Evolutionary conservation across 768 basidiomycete species (phyloP).

Genomic region (Tulasnella sp.): DNA sequence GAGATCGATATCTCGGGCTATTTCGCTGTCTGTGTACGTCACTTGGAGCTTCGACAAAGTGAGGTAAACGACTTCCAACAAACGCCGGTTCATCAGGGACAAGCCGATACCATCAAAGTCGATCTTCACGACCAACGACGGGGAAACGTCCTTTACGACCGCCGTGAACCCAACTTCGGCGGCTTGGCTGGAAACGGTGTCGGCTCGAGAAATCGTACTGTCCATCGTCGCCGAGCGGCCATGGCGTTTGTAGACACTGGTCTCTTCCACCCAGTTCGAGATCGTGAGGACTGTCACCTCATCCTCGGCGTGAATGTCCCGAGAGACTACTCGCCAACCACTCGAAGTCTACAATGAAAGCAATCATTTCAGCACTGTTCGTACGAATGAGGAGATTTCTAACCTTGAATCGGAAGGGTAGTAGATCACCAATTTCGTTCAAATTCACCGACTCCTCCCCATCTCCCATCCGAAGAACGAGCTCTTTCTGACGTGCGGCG

Average conservation of each 20-base stretch:
- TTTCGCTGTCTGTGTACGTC: slow-evolving; percentile 74
- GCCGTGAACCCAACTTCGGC: slow-evolving; percentile 72
- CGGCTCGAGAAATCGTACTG: slow-evolving; percentile 53
- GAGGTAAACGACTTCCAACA: slow-evolving; percentile 87
- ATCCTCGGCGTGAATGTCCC: slow-evolving; percentile 89
- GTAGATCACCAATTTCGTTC: slow-evolving; percentile 89
- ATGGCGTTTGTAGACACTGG: slow-evolving; percentile 82
- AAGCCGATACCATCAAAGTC: slow-evolving; percentile 88
- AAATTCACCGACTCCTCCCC: slow-evolving; percentile 72
- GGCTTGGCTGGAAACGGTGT: slow-evolving; percentile 61
- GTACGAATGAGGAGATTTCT: background rate
- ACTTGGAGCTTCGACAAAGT: slow-evolving; percentile 74
- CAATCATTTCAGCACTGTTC: slow-evolving; percentile 35
- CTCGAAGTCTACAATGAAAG: slow-evolving; percentile 37
- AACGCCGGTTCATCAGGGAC: slow-evolving; percentile 80
- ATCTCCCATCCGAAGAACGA: slow-evolving; percentile 60
- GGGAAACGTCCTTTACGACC: slow-evolving; percentile 62
- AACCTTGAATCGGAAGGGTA: slow-evolving; percentile 85
- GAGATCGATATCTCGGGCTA: slow-evolving; percentile 74
- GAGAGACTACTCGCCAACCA: slow-evolving; percentile 63
- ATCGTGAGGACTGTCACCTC: slow-evolving; percentile 80
- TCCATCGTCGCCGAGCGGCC: slow-evolving; percentile 38
- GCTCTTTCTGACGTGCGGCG: slow-evolving; percentile 72
- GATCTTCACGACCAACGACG: slow-evolving; percentile 62
- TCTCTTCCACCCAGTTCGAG: slow-evolving; percentile 78